These are phyloP conservation scores for Phytophthora pseudosyringae DNA, from an alignment of 352 stramenopile genomes.

Conservation along the genomic window DNA sequence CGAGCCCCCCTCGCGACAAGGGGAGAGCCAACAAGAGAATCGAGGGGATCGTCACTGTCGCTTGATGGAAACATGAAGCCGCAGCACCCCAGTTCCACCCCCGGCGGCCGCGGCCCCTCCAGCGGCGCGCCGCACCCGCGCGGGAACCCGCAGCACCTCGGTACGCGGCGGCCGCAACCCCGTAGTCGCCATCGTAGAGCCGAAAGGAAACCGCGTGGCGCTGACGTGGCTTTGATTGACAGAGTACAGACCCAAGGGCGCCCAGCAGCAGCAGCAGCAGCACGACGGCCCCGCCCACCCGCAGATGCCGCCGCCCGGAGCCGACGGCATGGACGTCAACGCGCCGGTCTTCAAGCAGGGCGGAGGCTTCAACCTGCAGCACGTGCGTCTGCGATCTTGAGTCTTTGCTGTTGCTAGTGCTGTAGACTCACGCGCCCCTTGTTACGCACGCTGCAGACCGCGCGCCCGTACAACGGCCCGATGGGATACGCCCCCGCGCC, in stretches of 20 bases:
- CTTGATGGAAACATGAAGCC: constrained; percentile 69
- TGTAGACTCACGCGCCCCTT: not conserved
- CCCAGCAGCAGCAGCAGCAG: constrained; percentile 39
- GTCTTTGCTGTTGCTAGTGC: not conserved
- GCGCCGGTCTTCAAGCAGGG: constrained; percentile 49
- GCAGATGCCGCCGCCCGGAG: constrained; percentile 29
- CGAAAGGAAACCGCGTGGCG: too few relatives aligned
- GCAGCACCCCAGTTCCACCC: constrained; percentile 44
- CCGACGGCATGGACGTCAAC: constrained; percentile 52
- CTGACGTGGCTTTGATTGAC: not conserved
- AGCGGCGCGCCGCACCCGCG: constrained; percentile 36
- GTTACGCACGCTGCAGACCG: constrained; percentile 21
- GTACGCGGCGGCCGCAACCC: constrained; percentile 16
- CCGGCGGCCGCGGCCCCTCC: constrained; percentile 28
- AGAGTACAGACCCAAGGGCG: constrained; percentile 53
- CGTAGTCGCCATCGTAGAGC: too few relatives aligned
- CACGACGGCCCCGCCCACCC: constrained; percentile 29
- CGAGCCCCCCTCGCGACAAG: constrained; percentile 30
- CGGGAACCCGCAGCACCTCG: constrained; percentile 48
- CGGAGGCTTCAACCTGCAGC: constrained; percentile 49
- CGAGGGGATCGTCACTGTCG: constrained; percentile 7
- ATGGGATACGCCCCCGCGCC: constrained; percentile 46
- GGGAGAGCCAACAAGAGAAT: constrained; percentile 38
- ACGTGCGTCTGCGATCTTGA: constrained; percentile 34
- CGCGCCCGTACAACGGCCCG: constrained; percentile 48